Evolutionary conservation across 768 basidiomycete species (phyloP).

Genomic region (Mycena belliarum): DNA sequence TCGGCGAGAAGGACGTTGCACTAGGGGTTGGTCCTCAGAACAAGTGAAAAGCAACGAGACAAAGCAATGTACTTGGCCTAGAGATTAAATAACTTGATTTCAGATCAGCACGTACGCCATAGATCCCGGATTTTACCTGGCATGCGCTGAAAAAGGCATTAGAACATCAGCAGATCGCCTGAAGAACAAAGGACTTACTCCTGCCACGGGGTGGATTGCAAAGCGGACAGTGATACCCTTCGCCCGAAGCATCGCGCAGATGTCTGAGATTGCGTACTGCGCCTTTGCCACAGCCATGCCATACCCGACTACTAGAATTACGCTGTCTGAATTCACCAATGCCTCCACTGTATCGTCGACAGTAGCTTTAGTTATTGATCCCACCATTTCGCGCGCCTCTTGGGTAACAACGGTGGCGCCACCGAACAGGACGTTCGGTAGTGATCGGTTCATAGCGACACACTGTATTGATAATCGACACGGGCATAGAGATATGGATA

Average conservation of each 20-base stretch:
- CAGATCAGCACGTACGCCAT: background rate
- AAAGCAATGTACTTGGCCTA: constrained; percentile 15
- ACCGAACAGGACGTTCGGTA: constrained; percentile 85
- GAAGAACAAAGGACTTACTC: constrained; percentile 29
- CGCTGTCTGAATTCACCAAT: constrained; percentile 76
- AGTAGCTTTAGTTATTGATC: constrained; percentile 72
- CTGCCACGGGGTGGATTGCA: constrained; percentile 88
- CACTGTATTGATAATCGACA: constrained; percentile 52
- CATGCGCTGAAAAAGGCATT: constrained; percentile 58
- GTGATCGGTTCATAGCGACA: constrained; percentile 88
- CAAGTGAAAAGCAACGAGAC: background rate
- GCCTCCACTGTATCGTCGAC: constrained; percentile 83
- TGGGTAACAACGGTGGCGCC: constrained; percentile 65
- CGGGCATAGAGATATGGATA: background rate
- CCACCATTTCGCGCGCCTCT: constrained; percentile 78
- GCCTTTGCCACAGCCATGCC: constrained; percentile 94
- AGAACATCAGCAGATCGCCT: background rate
- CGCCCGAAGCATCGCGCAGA: constrained; percentile 67
- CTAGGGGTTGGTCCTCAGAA: constrained; percentile 37
- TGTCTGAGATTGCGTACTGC: constrained; percentile 78
- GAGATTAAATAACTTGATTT: background rate
- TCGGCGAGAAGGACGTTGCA: constrained; percentile 92
- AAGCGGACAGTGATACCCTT: constrained; percentile 82
- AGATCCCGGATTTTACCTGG: constrained; percentile 48
- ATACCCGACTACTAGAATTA: constrained; percentile 71